These are phyloP conservation scores for Marasmius sp. DNA, from an alignment of 1,284 basidiomycete species.

Conservation along the genomic window DNA sequence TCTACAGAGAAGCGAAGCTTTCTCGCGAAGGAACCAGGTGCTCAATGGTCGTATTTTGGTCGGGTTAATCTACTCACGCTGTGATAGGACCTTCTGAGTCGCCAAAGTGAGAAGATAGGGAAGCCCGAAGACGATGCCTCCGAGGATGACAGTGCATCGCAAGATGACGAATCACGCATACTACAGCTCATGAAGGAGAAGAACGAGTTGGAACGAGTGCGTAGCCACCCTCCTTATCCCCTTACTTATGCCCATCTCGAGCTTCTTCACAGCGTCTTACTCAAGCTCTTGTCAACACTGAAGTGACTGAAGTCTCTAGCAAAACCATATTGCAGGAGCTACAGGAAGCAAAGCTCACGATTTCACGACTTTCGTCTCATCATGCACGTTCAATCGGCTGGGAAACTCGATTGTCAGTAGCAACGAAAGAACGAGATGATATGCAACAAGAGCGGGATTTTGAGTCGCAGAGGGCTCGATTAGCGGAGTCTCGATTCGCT, in stretches of 20 bases:
- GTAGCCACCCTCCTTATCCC: conserved; percentile 7
- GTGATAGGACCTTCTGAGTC: not conserved
- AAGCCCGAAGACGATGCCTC: conserved; percentile 13
- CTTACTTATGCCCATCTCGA: not conserved
- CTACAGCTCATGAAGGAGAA: conserved; percentile 57
- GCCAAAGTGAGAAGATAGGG: conserved; percentile 4
- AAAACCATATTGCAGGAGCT: conserved; percentile 76
- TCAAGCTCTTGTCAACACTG: conserved; percentile 80
- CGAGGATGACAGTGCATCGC: conserved; percentile 7
- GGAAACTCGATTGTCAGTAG: conserved; percentile 63
- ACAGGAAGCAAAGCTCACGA: conserved; percentile 70
- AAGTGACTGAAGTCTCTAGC: conserved; percentile 79
- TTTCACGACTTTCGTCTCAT: conserved; percentile 69
- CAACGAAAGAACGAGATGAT: conserved; percentile 79
- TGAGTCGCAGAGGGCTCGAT: conserved; percentile 67
- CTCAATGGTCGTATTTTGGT: conserved; percentile 19
- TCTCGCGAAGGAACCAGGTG: conserved; percentile 73
- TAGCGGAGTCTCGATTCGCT: conserved; percentile 67
- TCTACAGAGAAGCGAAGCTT: conserved; percentile 83
- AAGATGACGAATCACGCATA: conserved; percentile 32
- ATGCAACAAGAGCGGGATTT: conserved; percentile 80
- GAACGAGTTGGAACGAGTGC: conserved; percentile 65
- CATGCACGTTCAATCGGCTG: conserved; percentile 69
- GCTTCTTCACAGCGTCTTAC: conserved; percentile 62
- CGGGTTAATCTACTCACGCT: not conserved